These are phyloP conservation scores for Sporothrix pseudoabietina DNA, from an alignment of 2,329 filamentous ascomycete species.

Conservation along the genomic window DNA sequence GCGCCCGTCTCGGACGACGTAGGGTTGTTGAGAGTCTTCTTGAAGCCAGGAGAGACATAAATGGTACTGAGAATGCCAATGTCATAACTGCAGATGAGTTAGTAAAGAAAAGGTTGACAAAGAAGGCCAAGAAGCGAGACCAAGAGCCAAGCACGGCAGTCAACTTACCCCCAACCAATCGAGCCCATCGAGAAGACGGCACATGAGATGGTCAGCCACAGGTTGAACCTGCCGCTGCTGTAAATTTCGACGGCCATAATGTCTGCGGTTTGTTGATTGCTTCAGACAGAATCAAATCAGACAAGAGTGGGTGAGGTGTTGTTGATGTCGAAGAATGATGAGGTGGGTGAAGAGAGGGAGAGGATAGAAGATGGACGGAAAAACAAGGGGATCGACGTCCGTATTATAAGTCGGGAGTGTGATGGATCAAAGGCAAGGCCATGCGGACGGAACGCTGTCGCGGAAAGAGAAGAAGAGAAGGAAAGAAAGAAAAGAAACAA, in stretches of 20 bases:
- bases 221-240: conserved; percentile 23
- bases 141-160: not conserved
- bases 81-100: conserved; percentile 29
- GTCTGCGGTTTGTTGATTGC: not conserved
- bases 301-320: not conserved
- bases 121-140: not conserved
- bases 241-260: conserved; percentile 17
- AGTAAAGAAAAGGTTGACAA: not conserved
- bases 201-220: conserved; percentile 32
- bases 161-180: conserved; percentile 31
- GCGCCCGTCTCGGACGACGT: conserved; percentile 31
- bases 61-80: conserved; percentile 36
- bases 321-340: not conserved
- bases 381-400: conserved; percentile 14
- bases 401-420: conserved; percentile 11
- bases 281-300: not conserved
- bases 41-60: conserved; percentile 35
- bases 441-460: not conserved
- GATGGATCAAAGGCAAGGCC: not conserved
- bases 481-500: not conserved
- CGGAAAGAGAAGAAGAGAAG: not conserved
- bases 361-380: not conserved
- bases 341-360: not conserved
- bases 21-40: conserved; percentile 34
- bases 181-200: conserved; percentile 33